Conservation (phyloP, 129 eudicot species). For the Chrysanthemum makinoi region DNA sequence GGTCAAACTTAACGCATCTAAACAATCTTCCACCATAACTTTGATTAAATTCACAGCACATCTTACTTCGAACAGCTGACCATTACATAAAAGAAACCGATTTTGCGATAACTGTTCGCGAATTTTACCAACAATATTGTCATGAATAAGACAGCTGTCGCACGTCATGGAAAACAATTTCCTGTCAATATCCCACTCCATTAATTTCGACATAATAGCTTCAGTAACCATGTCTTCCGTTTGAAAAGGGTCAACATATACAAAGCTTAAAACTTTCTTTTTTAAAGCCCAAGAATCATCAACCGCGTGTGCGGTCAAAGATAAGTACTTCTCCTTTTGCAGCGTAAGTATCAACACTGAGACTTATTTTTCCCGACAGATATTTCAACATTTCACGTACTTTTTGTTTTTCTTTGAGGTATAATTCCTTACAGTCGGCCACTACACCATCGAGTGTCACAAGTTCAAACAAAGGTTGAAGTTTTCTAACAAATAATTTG, state of each 20-base stretch:
- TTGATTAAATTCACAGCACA: constrained; percentile 76
- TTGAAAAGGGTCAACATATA: constrained; percentile 62
- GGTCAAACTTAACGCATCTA: constrained; percentile 55
- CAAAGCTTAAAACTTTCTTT: constrained; percentile 67
- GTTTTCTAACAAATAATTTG: constrained; percentile 71
- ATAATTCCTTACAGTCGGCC: constrained; percentile 75
- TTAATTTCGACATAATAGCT: constrained; percentile 59
- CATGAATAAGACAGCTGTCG: constrained; percentile 52
- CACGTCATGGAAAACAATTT: constrained; percentile 82
- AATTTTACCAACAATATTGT: constrained; percentile 54
- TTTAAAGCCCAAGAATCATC: constrained; percentile 69
- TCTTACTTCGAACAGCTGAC: constrained; percentile 82
- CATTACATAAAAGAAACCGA: constrained; percentile 65
- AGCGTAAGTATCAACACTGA: constrained; percentile 65
- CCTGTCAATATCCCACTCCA: constrained; percentile 93
- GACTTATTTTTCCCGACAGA: constrained; percentile 78
- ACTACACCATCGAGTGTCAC: constrained; percentile 55
- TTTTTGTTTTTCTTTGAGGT: constrained; percentile 70
- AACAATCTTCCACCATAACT: constrained; percentile 67
- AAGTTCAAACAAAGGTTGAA: constrained; percentile 87
- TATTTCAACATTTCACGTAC: constrained; percentile 61
- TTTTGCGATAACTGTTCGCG: constrained; percentile 82
- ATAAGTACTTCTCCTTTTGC: constrained; percentile 54
- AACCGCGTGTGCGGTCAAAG: constrained; percentile 79
- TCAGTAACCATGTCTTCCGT: constrained; percentile 68